A percentile compares a stretch with the other conserved stretches of the same genome.
phyloP scores from a whole-genome alignment of 148 eudicot species.

The Rhododendron ferrugineum region DNA sequence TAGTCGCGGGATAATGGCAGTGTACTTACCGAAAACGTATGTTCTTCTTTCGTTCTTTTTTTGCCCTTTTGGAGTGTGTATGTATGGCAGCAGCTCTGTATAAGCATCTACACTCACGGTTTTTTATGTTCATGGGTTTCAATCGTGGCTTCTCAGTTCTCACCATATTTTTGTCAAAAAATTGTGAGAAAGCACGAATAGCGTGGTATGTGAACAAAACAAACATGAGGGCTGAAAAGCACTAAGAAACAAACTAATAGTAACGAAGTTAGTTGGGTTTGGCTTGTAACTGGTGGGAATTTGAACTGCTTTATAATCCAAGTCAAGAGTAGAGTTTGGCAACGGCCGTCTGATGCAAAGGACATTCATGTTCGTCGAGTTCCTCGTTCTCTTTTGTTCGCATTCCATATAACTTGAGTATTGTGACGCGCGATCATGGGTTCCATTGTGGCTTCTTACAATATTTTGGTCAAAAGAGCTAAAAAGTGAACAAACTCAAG shows the following conservation, averaged over 20 bases:
- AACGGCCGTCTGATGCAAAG: not conserved
- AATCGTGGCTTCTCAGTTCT: not conserved
- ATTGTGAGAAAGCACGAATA: not conserved
- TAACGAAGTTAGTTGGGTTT: not conserved
- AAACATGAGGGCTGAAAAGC: not conserved
- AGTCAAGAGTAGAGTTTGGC: not conserved
- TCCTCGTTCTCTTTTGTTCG: too few species aligned
- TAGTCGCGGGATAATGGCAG: too few species aligned
- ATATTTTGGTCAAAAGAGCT: not conserved
- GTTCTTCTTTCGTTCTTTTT: too few species aligned
- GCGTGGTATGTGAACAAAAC: not conserved
- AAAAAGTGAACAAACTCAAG: not conserved
- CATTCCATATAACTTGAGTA: not conserved
- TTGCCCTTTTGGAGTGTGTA: not conserved
- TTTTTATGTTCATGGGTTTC: not conserved
- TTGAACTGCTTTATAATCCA: not conserved
- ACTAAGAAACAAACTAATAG: not conserved
- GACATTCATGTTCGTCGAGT: not conserved
- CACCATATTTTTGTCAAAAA: not conserved
- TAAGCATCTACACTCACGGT: not conserved
- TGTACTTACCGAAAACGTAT: too few species aligned
- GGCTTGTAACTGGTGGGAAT: not conserved
- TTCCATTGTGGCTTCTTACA: not conserved
- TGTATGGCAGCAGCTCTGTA: not conserved
- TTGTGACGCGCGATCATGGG: not conserved